Percentiles rank a stretch among this genome's conserved stretches.
Conservation (phyloP, 2,329 filamentous ascomycete species). For the Calonectria pseudoreteaudii region DNA sequence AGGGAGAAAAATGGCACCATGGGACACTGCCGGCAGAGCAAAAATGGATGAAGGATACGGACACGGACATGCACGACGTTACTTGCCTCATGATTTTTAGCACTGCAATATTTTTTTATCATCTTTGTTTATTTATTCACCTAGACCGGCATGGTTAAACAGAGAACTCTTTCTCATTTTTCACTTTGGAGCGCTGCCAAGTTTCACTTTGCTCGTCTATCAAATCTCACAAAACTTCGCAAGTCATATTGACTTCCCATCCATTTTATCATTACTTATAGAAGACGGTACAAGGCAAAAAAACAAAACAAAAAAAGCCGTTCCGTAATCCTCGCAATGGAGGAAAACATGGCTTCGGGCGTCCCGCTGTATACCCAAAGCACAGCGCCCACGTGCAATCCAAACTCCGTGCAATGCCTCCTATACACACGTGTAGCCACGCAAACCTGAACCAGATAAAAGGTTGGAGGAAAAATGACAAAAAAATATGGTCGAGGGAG, state of each 20-base stretch:
- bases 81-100: constrained; percentile 4
- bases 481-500: constrained; percentile 14
- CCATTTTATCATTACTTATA: constrained; percentile 26
- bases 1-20: neutral
- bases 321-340: constrained; percentile 13
- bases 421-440: constrained; percentile 41
- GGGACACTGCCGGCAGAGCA: neutral
- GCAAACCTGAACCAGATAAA: constrained; percentile 20
- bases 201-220: neutral
- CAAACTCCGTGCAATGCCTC: constrained; percentile 52
- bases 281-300: constrained; percentile 9
- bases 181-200: neutral
- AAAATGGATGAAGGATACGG: neutral
- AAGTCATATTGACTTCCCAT: constrained; percentile 1
- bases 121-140: neutral
- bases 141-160: neutral
- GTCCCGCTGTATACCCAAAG: constrained; percentile 28
- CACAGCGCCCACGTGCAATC: constrained; percentile 37
- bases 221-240: neutral
- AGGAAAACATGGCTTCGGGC: neutral
- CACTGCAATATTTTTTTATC: neutral
- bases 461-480: constrained; percentile 19
- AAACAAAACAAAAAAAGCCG: neutral
- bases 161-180: neutral
- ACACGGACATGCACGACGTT: neutral